Percentiles rank a stretch among this genome's conserved stretches.
These are phyloP conservation scores for Prosopis cineraria DNA, from an alignment of 306 rosid species.

Conservation along the genomic window DNA sequence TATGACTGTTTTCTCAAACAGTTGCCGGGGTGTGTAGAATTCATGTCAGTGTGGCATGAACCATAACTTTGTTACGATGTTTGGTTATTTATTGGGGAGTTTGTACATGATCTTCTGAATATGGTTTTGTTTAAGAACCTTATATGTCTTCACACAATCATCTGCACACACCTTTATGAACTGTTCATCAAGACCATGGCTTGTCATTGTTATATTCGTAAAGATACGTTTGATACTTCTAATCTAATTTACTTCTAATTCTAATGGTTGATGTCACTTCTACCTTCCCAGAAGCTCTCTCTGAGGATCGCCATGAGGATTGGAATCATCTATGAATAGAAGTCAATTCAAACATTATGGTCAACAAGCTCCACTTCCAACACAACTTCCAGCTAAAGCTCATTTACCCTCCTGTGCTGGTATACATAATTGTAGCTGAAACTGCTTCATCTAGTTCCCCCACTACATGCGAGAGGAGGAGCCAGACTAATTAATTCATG, in stretches of 20 bases:
- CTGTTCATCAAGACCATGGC: conserved; percentile 21
- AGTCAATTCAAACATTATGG: conserved; percentile 48
- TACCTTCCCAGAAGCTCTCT: conserved; percentile 52
- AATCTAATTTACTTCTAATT: conserved; percentile 30
- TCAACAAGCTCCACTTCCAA: conserved; percentile 71
- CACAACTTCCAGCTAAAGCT: conserved; percentile 88
- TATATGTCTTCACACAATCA: conserved; percentile 27
- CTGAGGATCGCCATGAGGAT: conserved; percentile 56
- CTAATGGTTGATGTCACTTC: conserved; percentile 26
- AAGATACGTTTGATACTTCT: conserved; percentile 23
- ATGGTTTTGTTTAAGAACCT: conserved; percentile 7
- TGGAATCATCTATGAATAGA: conserved; percentile 66
- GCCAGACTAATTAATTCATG: conserved; percentile 23
- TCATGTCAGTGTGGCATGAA: conserved; percentile 16
- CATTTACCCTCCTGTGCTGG: conserved; percentile 88
- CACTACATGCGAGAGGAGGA: conserved; percentile 1
- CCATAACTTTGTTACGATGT: conserved; percentile 4
- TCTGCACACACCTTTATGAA: not conserved
- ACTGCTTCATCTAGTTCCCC: conserved; percentile 19
- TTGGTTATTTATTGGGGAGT: not conserved
- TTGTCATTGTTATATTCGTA: conserved; percentile 25
- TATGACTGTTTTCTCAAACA: not conserved
- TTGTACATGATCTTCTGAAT: conserved; percentile 4
- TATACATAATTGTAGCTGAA: conserved; percentile 33
- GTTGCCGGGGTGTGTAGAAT: not conserved